These are phyloP conservation scores for Talaromyces islandicus DNA, from an alignment of 2,329 filamentous ascomycete genomes.

Conservation along the genomic window DNA sequence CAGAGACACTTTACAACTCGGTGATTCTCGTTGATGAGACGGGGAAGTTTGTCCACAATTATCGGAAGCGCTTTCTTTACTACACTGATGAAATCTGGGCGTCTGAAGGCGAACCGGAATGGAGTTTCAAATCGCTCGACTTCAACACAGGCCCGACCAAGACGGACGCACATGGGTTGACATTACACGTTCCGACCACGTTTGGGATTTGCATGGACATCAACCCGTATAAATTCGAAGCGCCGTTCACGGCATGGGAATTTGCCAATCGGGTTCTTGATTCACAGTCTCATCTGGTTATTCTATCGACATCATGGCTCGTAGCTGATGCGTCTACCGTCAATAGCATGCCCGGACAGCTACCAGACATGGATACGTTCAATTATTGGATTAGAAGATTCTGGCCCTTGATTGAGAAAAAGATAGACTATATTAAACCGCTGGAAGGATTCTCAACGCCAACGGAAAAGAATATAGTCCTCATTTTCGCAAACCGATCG, in stretches of 20 bases:
- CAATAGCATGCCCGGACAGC: conserved; percentile 34
- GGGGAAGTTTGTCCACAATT: conserved; percentile 52
- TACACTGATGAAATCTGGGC: conserved; percentile 64
- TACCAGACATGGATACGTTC: conserved; percentile 55
- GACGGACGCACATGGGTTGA: neutral
- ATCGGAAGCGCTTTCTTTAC: conserved; percentile 61
- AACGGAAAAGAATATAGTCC: conserved; percentile 30
- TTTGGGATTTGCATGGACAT: conserved; percentile 52
- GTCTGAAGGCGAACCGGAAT: conserved; percentile 40
- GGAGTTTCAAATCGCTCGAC: conserved; percentile 24
- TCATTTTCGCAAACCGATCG: conserved; percentile 43
- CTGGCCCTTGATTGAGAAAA: conserved; percentile 41
- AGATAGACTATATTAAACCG: conserved; percentile 17
- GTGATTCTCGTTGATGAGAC: conserved; percentile 51
- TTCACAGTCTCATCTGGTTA: conserved; percentile 45
- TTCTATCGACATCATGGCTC: conserved; percentile 61
- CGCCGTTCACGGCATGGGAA: conserved; percentile 55
- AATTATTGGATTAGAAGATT: conserved; percentile 59
- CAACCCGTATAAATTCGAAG: conserved; percentile 57
- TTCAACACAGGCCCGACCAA: conserved; percentile 1
- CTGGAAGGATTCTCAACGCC: conserved; percentile 8
- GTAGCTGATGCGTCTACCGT: conserved; percentile 46
- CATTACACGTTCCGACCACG: conserved; percentile 30
- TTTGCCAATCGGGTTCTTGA: conserved; percentile 52
- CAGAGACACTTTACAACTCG: conserved; percentile 50